Base-by-base conservation (phyloP, 176 grass and related monocot genomes). In the Cenchrus americanus region DNA sequence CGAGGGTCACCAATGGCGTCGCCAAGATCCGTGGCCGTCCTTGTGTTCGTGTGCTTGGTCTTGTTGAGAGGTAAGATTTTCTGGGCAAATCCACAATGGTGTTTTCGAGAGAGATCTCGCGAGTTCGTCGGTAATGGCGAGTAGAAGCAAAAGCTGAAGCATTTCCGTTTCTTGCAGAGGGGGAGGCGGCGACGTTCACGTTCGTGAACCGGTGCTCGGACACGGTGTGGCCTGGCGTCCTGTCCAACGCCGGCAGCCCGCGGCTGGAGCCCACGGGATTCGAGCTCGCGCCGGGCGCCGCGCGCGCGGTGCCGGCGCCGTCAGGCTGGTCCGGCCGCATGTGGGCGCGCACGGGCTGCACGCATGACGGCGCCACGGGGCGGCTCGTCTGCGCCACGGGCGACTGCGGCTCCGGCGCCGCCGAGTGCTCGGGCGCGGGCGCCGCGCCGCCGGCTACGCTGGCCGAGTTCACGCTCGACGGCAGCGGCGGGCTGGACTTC, bases 401-500 rank as follows among this genome's bases (percentile, higher is more conserved):
- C 12, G 95, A 97, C 91, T 97, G 95, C 51, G 95, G 95, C 10
- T 93, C 92, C 0, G 89, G 93, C 53, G 24, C 84, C 40, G 80
- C 92, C 26, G 92, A 98, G 78, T 98, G 95, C 88, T 73, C 86
- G 12, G 92, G 92, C 62, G 79, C 86, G 0, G 91, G 95, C 12
- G 95, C 95, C 0, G 66, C 89, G 1, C 95, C 95, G 1, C 95
- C 91, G 2, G 91, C 92, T 5, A 98, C 95, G 42, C 95, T 98
- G 59, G 93, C 90, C 8, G 95, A 98, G 91, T 96, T 99, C 93
- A 99, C 96, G 37, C 93, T 99, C 17, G 91, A 69, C 89, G 76
- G 84, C 64, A 69, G 18, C 80, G 40, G 75, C 86, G 69, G 88
- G 67, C 42, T 85, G 15, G 96, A 99, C 83, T 95, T 94, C 80